A percentile compares a stretch with the other conserved stretches of the same genome.
Evolutionary conservation across 257 asterid genomes (phyloP).

Genomic region (Knoxia roxburghii): DNA sequence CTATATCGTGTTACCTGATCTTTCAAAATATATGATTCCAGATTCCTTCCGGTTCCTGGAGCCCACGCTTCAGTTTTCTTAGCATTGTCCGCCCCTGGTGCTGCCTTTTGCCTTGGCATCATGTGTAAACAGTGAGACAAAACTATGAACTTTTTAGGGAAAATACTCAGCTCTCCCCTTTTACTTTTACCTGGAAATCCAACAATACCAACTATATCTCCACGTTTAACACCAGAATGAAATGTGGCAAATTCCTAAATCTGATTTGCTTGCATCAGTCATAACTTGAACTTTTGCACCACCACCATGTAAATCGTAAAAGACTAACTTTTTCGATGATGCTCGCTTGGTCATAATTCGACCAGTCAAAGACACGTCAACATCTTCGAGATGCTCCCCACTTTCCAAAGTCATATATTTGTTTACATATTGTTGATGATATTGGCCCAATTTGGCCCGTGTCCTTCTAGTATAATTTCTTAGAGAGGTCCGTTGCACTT

Average conservation of each 20-base stretch:
- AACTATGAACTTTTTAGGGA: slow-evolving; percentile 53
- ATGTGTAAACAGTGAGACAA: slow-evolving; percentile 81
- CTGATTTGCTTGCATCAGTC: slow-evolving; percentile 81
- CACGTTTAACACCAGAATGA: slow-evolving; percentile 79
- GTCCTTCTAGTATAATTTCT: no score
- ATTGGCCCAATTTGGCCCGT: no score
- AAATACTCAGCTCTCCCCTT: slow-evolving; percentile 87
- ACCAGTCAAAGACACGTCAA: slow-evolving; percentile 65
- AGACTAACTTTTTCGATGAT: slow-evolving; percentile 66
- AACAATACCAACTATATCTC: slow-evolving; percentile 73
- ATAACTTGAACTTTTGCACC: slow-evolving; percentile 85
- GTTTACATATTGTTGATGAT: slow-evolving; percentile 48
- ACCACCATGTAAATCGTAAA: slow-evolving; percentile 73
- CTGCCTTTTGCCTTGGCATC: slow-evolving; percentile 69
- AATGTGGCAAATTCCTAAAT: slow-evolving; percentile 47
- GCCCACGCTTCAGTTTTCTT: slow-evolving; percentile 59
- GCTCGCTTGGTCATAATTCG: slow-evolving; percentile 75
- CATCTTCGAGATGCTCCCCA: slow-evolving; percentile 65
- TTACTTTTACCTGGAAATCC: slow-evolving; percentile 92
- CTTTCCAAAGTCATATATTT: slow-evolving; percentile 43
- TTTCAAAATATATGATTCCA: slow-evolving; percentile 57
- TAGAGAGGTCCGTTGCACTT: no score
- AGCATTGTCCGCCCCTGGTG: slow-evolving; percentile 48
- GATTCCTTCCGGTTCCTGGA: slow-evolving; percentile 75
- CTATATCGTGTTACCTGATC: slow-evolving; percentile 92